Percentiles rank a stretch among this genome's conserved stretches.
Conservation (phyloP, 495 filamentous ascomycete genomes). For the Evansstolkia leycettana region DNA sequence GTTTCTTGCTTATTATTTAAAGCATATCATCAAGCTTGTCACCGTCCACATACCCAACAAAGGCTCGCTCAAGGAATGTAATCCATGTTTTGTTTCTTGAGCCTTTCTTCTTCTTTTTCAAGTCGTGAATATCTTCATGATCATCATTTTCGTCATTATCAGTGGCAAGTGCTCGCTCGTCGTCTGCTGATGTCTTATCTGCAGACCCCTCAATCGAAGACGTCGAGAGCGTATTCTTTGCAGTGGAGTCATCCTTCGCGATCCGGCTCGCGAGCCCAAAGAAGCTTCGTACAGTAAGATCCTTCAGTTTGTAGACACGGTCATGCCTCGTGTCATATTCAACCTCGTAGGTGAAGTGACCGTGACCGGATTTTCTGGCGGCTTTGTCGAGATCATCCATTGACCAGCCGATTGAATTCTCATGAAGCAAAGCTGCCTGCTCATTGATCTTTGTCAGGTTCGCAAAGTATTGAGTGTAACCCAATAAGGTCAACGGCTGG, state of each 20-base stretch:
- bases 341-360: slow-evolving; percentile 60
- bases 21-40: slow-evolving; percentile 18
- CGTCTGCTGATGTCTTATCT: too few species aligned
- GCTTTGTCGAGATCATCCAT: neutral
- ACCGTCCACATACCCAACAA: slow-evolving; percentile 56
- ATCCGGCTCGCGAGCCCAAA: slow-evolving; percentile 70
- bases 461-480: slow-evolving; percentile 84
- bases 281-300: slow-evolving; percentile 76
- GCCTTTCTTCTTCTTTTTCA: slow-evolving; percentile 29
- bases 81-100: slow-evolving; percentile 48
- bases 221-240: slow-evolving; percentile 2
- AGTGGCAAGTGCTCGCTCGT: too few species aligned
- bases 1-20: neutral
- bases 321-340: slow-evolving; percentile 80
- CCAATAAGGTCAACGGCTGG: slow-evolving; percentile 62
- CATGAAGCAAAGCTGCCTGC: slow-evolving; percentile 29
- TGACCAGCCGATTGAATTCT: neutral
- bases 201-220: neutral
- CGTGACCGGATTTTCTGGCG: slow-evolving; percentile 20
- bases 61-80: slow-evolving; percentile 65
- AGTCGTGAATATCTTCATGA: slow-evolving; percentile 4
- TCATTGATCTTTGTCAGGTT: slow-evolving; percentile 85
- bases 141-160: slow-evolving; percentile 8
- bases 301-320: slow-evolving; percentile 58
- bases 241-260: slow-evolving; percentile 37